Evolutionary conservation across 148 eudicot species (phyloP).

Genomic region (Mesembryanthemum crystallinum): DNA sequence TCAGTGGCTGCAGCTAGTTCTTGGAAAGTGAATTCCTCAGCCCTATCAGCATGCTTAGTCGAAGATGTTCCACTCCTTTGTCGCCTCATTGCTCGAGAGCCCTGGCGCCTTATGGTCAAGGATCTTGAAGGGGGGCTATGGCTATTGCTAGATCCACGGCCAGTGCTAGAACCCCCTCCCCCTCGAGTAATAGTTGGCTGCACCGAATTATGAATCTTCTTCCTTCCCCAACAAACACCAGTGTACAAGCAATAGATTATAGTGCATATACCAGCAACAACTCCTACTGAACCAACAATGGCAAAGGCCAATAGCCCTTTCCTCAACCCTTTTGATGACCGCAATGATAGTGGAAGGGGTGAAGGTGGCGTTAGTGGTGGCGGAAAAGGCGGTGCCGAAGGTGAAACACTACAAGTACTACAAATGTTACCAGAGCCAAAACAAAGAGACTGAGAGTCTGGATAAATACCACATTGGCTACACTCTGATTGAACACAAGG

Average conservation of each 20-base stretch:
- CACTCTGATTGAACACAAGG: constrained; percentile 60
- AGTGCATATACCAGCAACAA: constrained; percentile 61
- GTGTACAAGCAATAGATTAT: constrained; percentile 63
- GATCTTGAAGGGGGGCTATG: constrained; percentile 66
- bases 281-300: constrained; percentile 78
- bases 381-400: constrained; percentile 19
- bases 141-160: constrained; percentile 36
- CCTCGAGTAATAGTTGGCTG: constrained; percentile 71
- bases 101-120: constrained; percentile 74
- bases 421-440: constrained; percentile 64
- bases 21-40: constrained; percentile 67
- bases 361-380: constrained; percentile 22
- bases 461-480: constrained; percentile 57
- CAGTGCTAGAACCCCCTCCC: constrained; percentile 51
- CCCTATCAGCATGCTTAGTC: constrained; percentile 56
- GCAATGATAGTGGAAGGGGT: constrained; percentile 28
- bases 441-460: constrained; percentile 62
- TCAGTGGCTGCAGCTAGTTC: constrained; percentile 72
- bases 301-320: constrained; percentile 71
- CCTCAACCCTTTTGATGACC: constrained; percentile 41
- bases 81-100: constrained; percentile 70
- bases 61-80: constrained; percentile 94
- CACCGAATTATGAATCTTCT: constrained; percentile 85
- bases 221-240: constrained; percentile 79
- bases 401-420: constrained; percentile 32